Conservation (phyloP, 2,329 filamentous ascomycete genomes). For the Amylocarpus encephaloides region DNA sequence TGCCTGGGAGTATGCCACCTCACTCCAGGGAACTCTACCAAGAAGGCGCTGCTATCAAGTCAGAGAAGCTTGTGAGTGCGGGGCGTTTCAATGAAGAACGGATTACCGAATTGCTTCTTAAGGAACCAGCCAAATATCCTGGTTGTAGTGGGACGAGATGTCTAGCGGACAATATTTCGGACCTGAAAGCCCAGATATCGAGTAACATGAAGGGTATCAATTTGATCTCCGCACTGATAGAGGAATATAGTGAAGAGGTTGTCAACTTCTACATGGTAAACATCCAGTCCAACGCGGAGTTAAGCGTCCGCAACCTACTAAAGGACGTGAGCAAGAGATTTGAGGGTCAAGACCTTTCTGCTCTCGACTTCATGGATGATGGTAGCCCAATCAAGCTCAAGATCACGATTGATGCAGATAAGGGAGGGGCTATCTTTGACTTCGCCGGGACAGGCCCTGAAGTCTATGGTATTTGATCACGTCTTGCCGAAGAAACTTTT, state of each 20-base stretch:
- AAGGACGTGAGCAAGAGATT: conserved; percentile 66
- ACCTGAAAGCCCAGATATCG: conserved; percentile 80
- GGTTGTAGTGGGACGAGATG: conserved; percentile 76
- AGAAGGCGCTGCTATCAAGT: conserved; percentile 59
- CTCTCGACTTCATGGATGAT: conserved; percentile 82
- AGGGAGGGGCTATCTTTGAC: conserved; percentile 73
- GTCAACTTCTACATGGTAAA: conserved; percentile 80
- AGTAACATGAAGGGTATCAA: conserved; percentile 82
- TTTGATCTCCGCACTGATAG: conserved; percentile 66
- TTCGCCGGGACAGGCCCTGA: conserved; percentile 73
- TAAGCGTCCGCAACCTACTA: conserved; percentile 66
- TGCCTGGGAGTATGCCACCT: conserved; percentile 78
- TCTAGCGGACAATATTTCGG: conserved; percentile 76
- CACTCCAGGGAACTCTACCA: conserved; percentile 60
- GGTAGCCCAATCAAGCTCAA: conserved; percentile 71
- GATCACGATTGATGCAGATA: conserved; percentile 65
- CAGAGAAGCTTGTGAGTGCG: conserved; percentile 66
- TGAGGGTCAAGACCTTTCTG: conserved; percentile 62
- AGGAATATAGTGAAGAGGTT: conserved; percentile 69
- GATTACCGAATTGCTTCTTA: conserved; percentile 59
- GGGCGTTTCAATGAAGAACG: conserved; percentile 73
- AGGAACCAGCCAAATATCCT: conserved; percentile 66
- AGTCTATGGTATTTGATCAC: conserved; percentile 40
- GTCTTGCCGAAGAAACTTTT: background rate
- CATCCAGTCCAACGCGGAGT: conserved; percentile 75